Evolutionary conservation across 257 asterid species (phyloP), one percentile per base, ranked within the genome.

Genomic region (Ligustrum vulgare): DNA sequence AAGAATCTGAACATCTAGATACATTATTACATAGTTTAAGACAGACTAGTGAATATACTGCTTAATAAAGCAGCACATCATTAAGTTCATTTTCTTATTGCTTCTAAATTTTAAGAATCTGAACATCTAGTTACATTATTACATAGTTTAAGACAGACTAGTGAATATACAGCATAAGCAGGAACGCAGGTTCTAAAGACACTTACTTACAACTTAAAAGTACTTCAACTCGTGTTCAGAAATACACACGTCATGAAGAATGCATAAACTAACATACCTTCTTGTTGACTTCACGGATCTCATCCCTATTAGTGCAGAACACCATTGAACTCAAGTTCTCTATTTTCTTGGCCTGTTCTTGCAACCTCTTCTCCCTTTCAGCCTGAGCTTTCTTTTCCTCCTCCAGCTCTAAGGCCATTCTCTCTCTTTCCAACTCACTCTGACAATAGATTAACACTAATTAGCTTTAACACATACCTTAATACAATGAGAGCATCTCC

Each of bases 301-400:
- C 98, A 78, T 87, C 96, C 76, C 89, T 82, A 77, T 78, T 89
- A 33, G 91, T 89, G 84, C 92, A 87, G 74, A 94, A 82, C 54
- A 94, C 96, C 96, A 94, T 94, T 31, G 99, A 86, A 79, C 99
- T 92, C 86, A 94, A 85, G 80, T 91, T 94, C 82, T 91, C 86
- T 54, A 94, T 94, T 83, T 86, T 91, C 85, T 89, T 92, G 80
- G 93, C 99, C 81, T 94, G 98, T 86, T 87, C 97, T 87, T 85
- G 89, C 88, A 94, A 78, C 89, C 86, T 88, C 87, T 78, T 91
- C 73, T 94, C 98, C 70, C 90, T 75, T 85, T 94, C 98, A 78
- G 96, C 98, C 80, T 92, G 98, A 78, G 93, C 96, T 89, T 92
- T 88, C 89, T 91, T 94, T 84, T 92, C 97, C 84, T 88, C 99